phyloP scores from a whole-genome alignment of 495 filamentous ascomycete species.

The Tuber microsphaerosporum region DNA sequence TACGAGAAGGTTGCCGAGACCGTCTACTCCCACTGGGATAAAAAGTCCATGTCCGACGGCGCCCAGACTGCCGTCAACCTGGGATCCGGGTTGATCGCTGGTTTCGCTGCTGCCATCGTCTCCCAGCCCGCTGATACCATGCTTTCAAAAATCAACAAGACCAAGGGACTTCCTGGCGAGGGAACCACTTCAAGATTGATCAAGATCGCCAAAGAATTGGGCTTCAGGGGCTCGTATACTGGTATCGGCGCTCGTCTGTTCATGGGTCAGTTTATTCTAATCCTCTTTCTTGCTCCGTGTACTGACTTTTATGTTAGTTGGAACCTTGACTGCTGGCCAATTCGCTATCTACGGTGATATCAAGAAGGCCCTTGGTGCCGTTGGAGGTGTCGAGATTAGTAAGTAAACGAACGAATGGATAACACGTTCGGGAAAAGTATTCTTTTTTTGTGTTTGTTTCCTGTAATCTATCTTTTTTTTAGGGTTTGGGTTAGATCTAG shows the following conservation, averaged over 20 bases:
- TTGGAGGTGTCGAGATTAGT: constrained; percentile 40
- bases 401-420: constrained; percentile 21
- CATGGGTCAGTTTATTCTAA: constrained; percentile 47
- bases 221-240: constrained; percentile 74
- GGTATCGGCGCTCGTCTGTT: constrained; percentile 93
- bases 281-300: not conserved
- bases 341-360: constrained; percentile 93
- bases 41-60: constrained; percentile 62
- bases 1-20: constrained; percentile 92
- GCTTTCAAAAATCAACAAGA: constrained; percentile 99
- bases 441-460: constrained; percentile 11
- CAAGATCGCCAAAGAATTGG: constrained; percentile 95
- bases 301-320: constrained; percentile 46
- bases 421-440: constrained; percentile 14
- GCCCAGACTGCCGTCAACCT: constrained; percentile 86
- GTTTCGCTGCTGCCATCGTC: constrained; percentile 93
- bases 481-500: constrained; percentile 34
- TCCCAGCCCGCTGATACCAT: constrained; percentile 99
- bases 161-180: constrained; percentile 90
- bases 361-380: constrained; percentile 53
- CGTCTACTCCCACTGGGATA: constrained; percentile 66
- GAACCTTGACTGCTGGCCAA: constrained; percentile 80
- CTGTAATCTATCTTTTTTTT: constrained; percentile 22
- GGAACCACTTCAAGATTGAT: constrained; percentile 81
- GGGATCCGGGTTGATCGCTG: constrained; percentile 88